Conservation (phyloP, 2,329 filamentous ascomycete species). For the Aspergillus tamarii region DNA sequence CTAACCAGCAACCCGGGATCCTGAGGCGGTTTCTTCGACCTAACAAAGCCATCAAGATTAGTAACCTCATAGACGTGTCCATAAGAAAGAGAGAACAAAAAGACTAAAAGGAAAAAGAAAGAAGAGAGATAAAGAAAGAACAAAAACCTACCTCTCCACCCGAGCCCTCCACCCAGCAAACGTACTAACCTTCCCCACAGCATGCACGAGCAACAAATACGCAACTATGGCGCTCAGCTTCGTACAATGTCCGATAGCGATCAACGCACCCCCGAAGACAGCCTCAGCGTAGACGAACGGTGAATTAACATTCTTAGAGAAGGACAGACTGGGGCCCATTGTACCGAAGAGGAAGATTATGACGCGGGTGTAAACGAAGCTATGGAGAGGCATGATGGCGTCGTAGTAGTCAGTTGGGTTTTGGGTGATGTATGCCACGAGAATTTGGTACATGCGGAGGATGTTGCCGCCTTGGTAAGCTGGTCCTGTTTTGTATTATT, state of each 20-base stretch:
- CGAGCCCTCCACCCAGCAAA: neutral
- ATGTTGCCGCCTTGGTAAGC: slow-evolving; percentile 11
- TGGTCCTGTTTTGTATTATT: neutral
- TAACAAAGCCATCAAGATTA: neutral
- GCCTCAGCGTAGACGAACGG: slow-evolving; percentile 10
- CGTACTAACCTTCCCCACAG: slow-evolving; percentile 1
- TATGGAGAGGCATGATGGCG: slow-evolving; percentile 12
- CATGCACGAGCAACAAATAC: slow-evolving; percentile 6
- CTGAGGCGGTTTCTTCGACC: neutral
- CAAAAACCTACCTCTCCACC: neutral
- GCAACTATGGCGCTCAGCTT: neutral
- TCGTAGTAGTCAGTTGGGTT: slow-evolving; percentile 8
- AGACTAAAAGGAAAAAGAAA: no score
- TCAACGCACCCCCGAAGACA: slow-evolving; percentile 6
- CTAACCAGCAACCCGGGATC: neutral
- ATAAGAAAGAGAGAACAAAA: no score
- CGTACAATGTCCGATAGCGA: slow-evolving; percentile 7
- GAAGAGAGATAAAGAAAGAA: neutral
- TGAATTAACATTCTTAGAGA: slow-evolving; percentile 10
- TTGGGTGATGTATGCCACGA: slow-evolving; percentile 10
- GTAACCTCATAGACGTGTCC: neutral
- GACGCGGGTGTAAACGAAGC: slow-evolving; percentile 6
- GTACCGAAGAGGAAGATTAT: slow-evolving; percentile 9
- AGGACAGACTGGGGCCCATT: slow-evolving; percentile 8
- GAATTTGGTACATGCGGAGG: slow-evolving; percentile 4